Conservation (phyloP, 192 early-diverging fungal species). For the Entomortierella beljakovae region DNA sequence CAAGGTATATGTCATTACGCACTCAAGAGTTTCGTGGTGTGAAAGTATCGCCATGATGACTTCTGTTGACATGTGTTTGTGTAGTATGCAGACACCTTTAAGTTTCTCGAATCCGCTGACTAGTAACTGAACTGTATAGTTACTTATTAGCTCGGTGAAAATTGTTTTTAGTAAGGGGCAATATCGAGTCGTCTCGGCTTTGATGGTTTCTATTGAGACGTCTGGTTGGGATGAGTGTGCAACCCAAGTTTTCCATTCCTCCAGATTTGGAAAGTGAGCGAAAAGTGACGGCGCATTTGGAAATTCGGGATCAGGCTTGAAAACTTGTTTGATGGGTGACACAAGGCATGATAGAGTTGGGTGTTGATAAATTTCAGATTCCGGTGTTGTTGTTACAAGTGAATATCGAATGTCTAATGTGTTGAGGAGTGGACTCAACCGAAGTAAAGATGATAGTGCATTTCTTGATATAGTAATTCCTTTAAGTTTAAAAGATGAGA, state of each 20-base stretch:
- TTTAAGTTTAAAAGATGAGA: too few relatives aligned
- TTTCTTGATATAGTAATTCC: not conserved
- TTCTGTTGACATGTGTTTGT: not conserved
- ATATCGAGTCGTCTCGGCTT: not conserved
- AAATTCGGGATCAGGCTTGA: not conserved
- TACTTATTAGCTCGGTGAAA: not conserved
- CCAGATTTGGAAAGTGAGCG: slow-evolving; percentile 1
- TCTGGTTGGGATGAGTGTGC: not conserved
- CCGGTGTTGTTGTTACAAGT: not conserved
- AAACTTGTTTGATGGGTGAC: not conserved
- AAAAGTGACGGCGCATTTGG: slow-evolving; percentile 2
- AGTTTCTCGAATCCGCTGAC: not conserved
- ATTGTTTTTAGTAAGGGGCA: not conserved
- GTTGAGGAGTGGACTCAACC: not conserved
- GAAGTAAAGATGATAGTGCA: not conserved
- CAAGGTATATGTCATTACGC: not conserved
- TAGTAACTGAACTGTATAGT: not conserved
- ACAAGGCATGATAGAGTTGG: not conserved
- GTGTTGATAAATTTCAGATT: not conserved
- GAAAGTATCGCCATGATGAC: not conserved
- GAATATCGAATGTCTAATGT: not conserved
- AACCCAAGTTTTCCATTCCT: not conserved
- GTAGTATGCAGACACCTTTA: not conserved
- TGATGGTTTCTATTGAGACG: not conserved
- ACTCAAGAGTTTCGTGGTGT: not conserved